Evolutionary conservation across 805 yeast species (phyloP).

Genomic region (Priceomyces castillae): DNA sequence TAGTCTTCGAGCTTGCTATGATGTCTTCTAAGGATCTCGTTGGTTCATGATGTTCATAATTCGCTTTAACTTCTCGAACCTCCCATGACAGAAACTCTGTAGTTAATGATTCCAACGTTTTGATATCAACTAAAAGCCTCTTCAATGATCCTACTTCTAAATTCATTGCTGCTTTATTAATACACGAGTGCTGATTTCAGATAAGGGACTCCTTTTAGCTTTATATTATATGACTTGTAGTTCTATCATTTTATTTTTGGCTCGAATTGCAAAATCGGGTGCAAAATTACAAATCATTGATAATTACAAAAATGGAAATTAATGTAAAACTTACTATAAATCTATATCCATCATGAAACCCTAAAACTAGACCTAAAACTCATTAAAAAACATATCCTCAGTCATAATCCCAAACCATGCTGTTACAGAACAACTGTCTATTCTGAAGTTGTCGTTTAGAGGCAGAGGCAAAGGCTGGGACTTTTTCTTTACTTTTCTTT

Average conservation of each 20-base stretch:
- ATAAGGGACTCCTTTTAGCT: too few species aligned
- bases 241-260: neutral
- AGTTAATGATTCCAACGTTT: neutral
- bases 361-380: neutral
- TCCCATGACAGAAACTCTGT: neutral
- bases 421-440: conserved; percentile 8
- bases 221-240: neutral
- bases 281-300: neutral
- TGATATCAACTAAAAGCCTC: neutral
- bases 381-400: conserved; percentile 11
- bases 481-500: conserved; percentile 2
- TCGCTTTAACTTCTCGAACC: neutral
- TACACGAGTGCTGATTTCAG: neutral
- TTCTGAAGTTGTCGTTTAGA: conserved; percentile 4
- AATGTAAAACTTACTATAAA: neutral
- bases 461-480: neutral
- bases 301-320: conserved; percentile 2
- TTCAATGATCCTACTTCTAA: neutral
- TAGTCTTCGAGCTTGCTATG: neutral
- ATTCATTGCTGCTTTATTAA: neutral
- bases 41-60: neutral
- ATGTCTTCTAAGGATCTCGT: neutral
- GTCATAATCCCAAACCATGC: conserved; percentile 10
- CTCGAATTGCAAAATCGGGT: neutral
- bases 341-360: neutral